Evolutionary conservation across 2,329 filamentous ascomycete species (phyloP), one percentile per base, ranked within the genome.

Genomic region (Diplocarpon rosae): DNA sequence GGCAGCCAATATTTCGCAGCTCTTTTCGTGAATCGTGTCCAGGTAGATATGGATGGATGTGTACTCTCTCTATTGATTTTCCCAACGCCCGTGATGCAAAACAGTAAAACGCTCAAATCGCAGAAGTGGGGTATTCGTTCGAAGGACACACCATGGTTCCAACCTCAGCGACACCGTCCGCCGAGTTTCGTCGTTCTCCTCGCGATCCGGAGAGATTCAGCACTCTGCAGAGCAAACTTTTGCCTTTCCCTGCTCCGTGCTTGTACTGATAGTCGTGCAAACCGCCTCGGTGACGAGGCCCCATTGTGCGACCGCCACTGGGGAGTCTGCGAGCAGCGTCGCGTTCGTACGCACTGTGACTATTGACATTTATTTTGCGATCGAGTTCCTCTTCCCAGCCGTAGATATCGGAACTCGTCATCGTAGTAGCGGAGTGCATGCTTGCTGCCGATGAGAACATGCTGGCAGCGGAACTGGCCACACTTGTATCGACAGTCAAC

Each of bases 381-480:
- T 66, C 62, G 15, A 69, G 61, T 50, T 70, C 70, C 9, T 70
- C 70, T 47, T 76, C 71, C 73, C 72, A 76, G 11, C 73, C 72
- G 45, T 76, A 76, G 4, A 66, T 52, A 44, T 76, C 71, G 1
- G 63, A 57, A 5, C 59, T 58, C 3, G 60, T 59, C 12, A 55
- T 56, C 8, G 55, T 60, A 5, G 56, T 41, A 5, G 60, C 60
- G 2, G 59, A 57, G 32, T 59, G 58, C 24, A 60, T 59, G 20
- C 61, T 60, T n/a, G 55, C 50, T 17, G 56, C 47, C 10, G 56
- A 54, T 27, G 59, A 55, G 30, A 62, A 56, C 52, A 62, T 57
- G 42, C 56, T 59, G 31, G 53, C 52, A 6, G 48, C 59, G 51
- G 37, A 71, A 53, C 42, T 66, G 56, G 57, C 51, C 46, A 57